Conservation (phyloP, 2,329 filamentous ascomycete species). For the Ceratocystis eucalypticola region DNA sequence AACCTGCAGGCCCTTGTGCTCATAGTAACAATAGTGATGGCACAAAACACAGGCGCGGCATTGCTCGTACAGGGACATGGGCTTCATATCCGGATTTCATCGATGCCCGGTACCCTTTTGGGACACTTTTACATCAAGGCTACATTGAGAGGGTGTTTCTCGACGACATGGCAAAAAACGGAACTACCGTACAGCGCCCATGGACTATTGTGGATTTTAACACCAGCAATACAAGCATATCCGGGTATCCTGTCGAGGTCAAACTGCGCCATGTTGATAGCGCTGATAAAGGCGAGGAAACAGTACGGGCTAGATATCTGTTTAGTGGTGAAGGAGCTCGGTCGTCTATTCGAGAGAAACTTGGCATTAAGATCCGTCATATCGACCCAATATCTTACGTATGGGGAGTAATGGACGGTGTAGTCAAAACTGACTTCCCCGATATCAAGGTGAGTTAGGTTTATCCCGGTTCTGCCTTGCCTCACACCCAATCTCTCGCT, state of each 20-base stretch:
- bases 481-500: neutral
- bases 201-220: slow-evolving; percentile 51
- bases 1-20: slow-evolving; percentile 33
- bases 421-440: slow-evolving; percentile 59
- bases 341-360: slow-evolving; percentile 49
- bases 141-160: slow-evolving; percentile 59
- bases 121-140: slow-evolving; percentile 58
- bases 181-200: slow-evolving; percentile 46
- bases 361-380: slow-evolving; percentile 57
- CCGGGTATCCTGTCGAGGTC: slow-evolving; percentile 67
- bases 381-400: slow-evolving; percentile 58
- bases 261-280: slow-evolving; percentile 65
- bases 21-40: slow-evolving; percentile 34
- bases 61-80: slow-evolving; percentile 59
- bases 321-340: slow-evolving; percentile 59
- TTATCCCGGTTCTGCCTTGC: neutral
- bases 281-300: slow-evolving; percentile 42
- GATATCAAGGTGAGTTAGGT: slow-evolving; percentile 50
- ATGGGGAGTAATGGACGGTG: slow-evolving; percentile 65
- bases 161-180: slow-evolving; percentile 48
- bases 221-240: slow-evolving; percentile 37
- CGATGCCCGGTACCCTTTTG: slow-evolving; percentile 57
- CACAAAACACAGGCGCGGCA: slow-evolving; percentile 24
- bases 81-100: slow-evolving; percentile 79
- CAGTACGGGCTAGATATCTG: slow-evolving; percentile 52